Evolutionary conservation across 306 rosid species (phyloP), one percentile per base, ranked within the genome.

Genomic region (Prunus davidiana): DNA sequence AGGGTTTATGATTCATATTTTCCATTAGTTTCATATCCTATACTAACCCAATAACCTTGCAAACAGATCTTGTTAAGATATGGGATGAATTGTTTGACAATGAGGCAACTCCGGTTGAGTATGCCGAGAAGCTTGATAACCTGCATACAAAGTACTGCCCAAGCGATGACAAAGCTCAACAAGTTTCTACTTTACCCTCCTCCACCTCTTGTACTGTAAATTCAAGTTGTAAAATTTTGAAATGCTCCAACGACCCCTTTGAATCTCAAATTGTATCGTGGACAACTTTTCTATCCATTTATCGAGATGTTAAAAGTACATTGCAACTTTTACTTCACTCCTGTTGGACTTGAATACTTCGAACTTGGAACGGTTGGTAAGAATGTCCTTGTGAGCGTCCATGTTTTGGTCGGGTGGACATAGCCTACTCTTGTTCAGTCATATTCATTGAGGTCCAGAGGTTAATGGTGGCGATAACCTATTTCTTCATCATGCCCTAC

Each of bases 31-130:
- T 47, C 52, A n/a, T 50, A 60, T 57, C 15, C 15, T 25, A 25
- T 64, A 67, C 84, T 78, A 71, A 76, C 60, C 63, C 25, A 24
- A 41, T 61, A 19, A 58, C 72, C 41, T 75, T 79, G 32, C 84
- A 69, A 76, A 82, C 93, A 91, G 99, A 86, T 52, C 80, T 91
- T 64, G 77, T 73, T 68, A 92, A 87, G 88, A 72, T 87, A 80
- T 96, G 99, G 99, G 86, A 88, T 71, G 93, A 83, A 69, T 90
- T 88, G 77, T 96, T 96, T 76, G 78, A 91, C 77, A 80, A 79
- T 3, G 86, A 87, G 67, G 92, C 93, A 75, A 87, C 90, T 52
- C 93, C 96, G 12, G 83, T 84, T 16, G 93, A 89, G 83, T 91
- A 84, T 68, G 89, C 88, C 1, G 93, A 88, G 85, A 82, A 70